These are phyloP conservation scores for Penicillium sp. DNA, from an alignment of 2,329 filamentous ascomycete genomes.

Conservation along the genomic window DNA sequence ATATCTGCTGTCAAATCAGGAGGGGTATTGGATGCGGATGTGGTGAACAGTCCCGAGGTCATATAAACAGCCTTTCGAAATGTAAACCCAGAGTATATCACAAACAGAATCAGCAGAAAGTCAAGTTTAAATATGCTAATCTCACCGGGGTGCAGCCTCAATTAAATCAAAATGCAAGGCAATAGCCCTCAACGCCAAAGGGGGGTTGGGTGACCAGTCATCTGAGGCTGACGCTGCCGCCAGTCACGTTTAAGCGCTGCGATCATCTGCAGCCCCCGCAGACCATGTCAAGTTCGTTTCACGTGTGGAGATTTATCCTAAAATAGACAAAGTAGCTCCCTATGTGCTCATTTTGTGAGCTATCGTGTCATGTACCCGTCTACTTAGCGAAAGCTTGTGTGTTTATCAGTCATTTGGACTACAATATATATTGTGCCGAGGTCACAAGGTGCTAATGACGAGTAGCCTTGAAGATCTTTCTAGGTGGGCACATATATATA, in stretches of 20 bases:
- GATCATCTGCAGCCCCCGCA: constrained; percentile 20
- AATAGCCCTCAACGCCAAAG: background rate
- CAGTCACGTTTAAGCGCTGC: constrained; percentile 23
- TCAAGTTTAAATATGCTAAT: background rate
- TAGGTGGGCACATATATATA: background rate
- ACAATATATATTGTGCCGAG: background rate
- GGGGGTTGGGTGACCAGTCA: constrained; percentile 13
- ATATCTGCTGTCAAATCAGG: background rate
- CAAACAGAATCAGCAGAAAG: background rate
- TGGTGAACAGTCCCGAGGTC: background rate
- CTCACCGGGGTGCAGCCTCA: background rate
- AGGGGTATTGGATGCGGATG: background rate
- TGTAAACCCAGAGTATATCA: background rate
- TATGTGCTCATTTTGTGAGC: background rate
- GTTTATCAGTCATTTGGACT: background rate
- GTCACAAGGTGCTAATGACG: background rate
- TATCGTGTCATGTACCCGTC: background rate
- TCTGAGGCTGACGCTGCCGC: constrained; percentile 20
- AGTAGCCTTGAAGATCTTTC: background rate
- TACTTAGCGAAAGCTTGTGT: constrained; percentile 14
- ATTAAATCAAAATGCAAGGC: background rate
- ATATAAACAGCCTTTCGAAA: background rate
- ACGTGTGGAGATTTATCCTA: background rate
- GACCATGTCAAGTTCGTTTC: background rate
- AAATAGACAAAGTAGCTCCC: background rate